Conservation (phyloP, 768 basidiomycete genomes). For the Rhodotorula diobovata region DNA sequence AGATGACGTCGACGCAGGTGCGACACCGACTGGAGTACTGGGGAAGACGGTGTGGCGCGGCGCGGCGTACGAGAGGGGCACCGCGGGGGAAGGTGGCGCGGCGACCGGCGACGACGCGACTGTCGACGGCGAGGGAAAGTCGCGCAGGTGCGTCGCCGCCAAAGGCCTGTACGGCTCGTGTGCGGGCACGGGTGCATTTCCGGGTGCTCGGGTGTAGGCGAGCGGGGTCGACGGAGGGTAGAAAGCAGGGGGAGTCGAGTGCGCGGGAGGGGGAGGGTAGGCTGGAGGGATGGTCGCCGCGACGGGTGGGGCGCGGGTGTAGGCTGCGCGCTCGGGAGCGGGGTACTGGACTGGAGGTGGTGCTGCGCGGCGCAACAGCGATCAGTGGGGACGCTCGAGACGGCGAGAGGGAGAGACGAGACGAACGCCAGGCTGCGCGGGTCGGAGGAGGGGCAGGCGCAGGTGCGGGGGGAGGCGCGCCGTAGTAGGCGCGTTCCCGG, state of each 20-base stretch:
- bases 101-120: too few species aligned
- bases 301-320: not conserved
- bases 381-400: not conserved
- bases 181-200: conserved; percentile 54
- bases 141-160: too few species aligned
- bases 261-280: not conserved
- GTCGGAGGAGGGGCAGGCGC: not conserved
- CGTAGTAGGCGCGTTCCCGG: not conserved
- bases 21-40: too few species aligned
- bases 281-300: not conserved
- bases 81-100: too few species aligned
- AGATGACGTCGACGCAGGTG: too few species aligned
- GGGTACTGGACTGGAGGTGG: not conserved
- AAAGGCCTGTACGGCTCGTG: not conserved
- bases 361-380: not conserved
- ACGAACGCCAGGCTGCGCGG: not conserved
- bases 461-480: too few species aligned
- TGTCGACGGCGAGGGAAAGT: too few species aligned
- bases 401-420: not conserved
- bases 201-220: conserved; percentile 22
- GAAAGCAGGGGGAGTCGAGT: not conserved
- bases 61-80: too few species aligned
- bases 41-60: too few species aligned
- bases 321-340: not conserved
- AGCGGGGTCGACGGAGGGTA: conserved; percentile 44